Evolutionary conservation across 345 rosid species (phyloP), one percentile per base, ranked within the genome.

Genomic region (Isatis tinctoria): DNA sequence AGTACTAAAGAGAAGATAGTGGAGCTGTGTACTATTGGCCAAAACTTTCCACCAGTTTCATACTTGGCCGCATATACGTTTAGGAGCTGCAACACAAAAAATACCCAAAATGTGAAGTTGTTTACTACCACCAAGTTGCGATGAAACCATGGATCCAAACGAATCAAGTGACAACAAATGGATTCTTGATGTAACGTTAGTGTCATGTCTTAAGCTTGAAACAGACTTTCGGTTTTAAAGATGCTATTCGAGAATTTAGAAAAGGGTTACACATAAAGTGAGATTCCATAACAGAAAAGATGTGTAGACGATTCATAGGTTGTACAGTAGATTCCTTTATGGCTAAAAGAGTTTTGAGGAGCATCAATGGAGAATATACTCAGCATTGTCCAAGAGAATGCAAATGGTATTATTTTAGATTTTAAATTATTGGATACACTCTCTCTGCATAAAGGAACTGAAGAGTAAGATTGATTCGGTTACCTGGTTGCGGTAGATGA

Each of bases 401-500:
- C 64, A 68, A 56, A 24, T 67, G 74, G 48, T 67, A 67, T 59
- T 62, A 66, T 66, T 24, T 35, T 51, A 28, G 10, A 12, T 57
- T 66, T 66, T 35, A 16, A 16, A 56, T 33, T 16, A 65, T 13
- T 8, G 16, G 37, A 74, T 65, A 56, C 27, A 3, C 48, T 33
- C 48, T 33, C 57, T 33, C 58, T 26, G 10, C 18, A 44, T 56
- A 44, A 54, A 54, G 10, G 14, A 54, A 26, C 33, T 20, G 4
- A 51, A 49, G 45, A 30, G 67, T 49, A 48, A 51, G 70, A 61
- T 32, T 22, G 26, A 56, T 26, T 35, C 0, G 0, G 73, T 76
- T 73, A 90, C 98, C 90, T 91, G 98, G 87, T 91, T 91, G 64
- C 97, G 95, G 73, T 73, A 90, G 79, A 90, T 88, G 80, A 90